A percentile compares a stretch with the other conserved stretches of the same genome.
phyloP scores from a whole-genome alignment of 2,329 filamentous ascomycete species.

The Pestalotiopsis sp. region DNA sequence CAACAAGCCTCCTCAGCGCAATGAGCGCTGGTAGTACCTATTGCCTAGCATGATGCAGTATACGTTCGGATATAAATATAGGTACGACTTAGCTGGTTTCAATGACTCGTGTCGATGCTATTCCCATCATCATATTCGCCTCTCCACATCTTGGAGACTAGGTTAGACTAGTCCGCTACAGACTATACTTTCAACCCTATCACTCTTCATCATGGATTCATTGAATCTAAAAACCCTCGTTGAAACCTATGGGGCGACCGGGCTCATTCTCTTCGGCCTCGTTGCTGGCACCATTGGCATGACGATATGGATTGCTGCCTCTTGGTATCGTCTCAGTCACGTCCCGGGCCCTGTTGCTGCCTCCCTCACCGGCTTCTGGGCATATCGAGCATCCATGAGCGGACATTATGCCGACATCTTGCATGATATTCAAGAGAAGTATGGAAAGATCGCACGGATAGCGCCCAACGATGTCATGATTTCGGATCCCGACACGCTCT shows the following conservation, averaged over 20 bases:
- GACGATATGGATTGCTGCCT: neutral
- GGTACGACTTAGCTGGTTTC: no score
- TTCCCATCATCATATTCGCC: neutral
- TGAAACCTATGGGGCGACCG: neutral
- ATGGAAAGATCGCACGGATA: conserved; percentile 9
- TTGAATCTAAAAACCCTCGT: neutral
- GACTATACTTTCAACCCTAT: neutral
- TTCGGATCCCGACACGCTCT: conserved; percentile 7
- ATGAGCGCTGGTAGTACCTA: no score
- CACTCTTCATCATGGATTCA: neutral
- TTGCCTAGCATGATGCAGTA: no score
- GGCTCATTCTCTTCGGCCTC: neutral
- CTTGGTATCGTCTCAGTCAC: conserved; percentile 7
- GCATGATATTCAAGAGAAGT: neutral
- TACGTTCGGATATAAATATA: no score
- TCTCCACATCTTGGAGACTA: neutral
- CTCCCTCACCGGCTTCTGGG: conserved; percentile 10
- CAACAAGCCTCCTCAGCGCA: no score
- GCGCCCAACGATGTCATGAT: conserved; percentile 7
- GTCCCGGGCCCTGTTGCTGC: conserved; percentile 4
- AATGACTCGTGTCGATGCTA: neutral
- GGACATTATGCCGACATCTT: neutral
- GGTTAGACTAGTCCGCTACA: neutral
- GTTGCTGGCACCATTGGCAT: neutral
- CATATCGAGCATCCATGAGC: neutral